Evolutionary conservation across 495 filamentous ascomycete species (phyloP), one percentile per base, ranked within the genome.

Genomic region (Penicillium angulare): DNA sequence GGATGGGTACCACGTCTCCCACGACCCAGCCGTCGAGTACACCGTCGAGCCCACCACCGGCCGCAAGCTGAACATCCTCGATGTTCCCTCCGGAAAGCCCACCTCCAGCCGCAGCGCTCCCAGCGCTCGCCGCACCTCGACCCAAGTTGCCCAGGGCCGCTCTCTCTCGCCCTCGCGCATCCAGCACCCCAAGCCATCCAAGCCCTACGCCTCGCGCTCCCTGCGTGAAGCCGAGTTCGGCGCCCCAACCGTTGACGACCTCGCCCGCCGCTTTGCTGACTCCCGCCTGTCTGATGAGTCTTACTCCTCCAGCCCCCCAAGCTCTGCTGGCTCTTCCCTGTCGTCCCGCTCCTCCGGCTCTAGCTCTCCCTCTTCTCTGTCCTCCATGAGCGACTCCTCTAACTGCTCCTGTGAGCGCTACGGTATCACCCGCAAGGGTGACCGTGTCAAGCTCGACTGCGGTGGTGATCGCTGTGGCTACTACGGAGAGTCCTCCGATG

Each of bases 1-100:
- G 75, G 93, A 98, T 66, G 93, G 93, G 52, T 97, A 97, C 84
- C 92, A 97, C 72, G 87, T 96, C 69, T 92, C 93, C 40, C 92
- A 97, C 79, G 93, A 98, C 74, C 93, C 95, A 43, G 89, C 89
- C 63, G 83, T 88, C 66, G 81, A 87, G 49, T 89, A 86, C 67
- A 95, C 90, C 72, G 86, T 87, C 64, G 93, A 98, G 79, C 92
- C 93, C 60, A 97, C 92, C 63, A 97, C 95, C 58, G 90, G 91
- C 76, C 93, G 95, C 69, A 87, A 87, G 68, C 81, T 98, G 49
- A 98, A 87, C 74, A 80, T 84, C 68, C 81, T 87, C 68, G 83
- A 87, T 64, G 82, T 87, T 36, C 83, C 83, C 51, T 68, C 68
- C 6, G 71, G 66, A 56, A 72, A 72, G 52, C 50, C 66, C 32